Evolutionary conservation across 2,329 filamentous ascomycete genomes (phyloP), one percentile per base, ranked within the genome.

Genomic region (Aureobasidium sp.): DNA sequence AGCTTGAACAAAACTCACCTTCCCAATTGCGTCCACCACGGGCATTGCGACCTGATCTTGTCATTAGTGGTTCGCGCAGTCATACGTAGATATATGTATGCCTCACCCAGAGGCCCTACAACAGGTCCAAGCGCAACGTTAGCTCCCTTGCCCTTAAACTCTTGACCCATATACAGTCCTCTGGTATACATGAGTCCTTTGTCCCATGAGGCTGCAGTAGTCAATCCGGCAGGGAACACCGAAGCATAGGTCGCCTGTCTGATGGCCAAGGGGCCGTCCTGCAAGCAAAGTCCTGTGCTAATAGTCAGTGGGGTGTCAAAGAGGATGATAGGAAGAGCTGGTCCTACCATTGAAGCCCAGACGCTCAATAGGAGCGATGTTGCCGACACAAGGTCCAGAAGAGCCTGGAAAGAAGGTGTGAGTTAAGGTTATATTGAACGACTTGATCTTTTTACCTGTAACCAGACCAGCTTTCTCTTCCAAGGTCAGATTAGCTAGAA

Each of bases 51-150:
- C 53, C 53, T 57, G 11, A 2, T 11, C 2, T 6, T 8, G 5
- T 16, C 8, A 10, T 57, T 10, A 57, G 53, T 10, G 25, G 13
- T 13, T 3, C 1, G 16, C 5, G 3, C 2, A 9, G 3, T 1
- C n/a, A 52, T 39, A 21, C n/a, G 6, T 9, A 11, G 7, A 11
- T 4, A 21, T 32, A 13, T 9, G 29, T 3, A 3, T 6, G 50
- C 58, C 36, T 59, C 61, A 72, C 74, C 75, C 69, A 76, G 7
- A 2, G 66, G 66, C 73, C 72, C 15, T 77, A 79, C 34, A 73
- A 74, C 41, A 78, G 72, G 65, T 77, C 86, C 86, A 25, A 67
- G 63, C 8, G 65, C 84, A 62, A 89, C 78, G 69, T 90, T 84
- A 36, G 84, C 80, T 30, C 66, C 66, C 57, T 68, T 68, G 36